Conservation (phyloP, 805 yeast genomes). For the Wickerhamiella shivajii region DNA sequence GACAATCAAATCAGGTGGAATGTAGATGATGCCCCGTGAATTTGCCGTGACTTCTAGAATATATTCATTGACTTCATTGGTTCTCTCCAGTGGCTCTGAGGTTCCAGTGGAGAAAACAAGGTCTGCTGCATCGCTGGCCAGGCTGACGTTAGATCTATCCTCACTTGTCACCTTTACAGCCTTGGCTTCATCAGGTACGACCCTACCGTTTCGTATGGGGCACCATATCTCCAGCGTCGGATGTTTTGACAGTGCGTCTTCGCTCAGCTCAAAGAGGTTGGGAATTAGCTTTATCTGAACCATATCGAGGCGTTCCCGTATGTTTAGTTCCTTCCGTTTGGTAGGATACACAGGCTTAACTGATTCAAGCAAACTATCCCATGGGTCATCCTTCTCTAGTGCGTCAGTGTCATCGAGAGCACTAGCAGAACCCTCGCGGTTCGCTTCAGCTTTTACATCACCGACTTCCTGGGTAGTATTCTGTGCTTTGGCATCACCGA, state of each 20-base stretch:
- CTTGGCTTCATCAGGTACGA: slow-evolving; percentile 27
- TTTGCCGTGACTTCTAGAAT: slow-evolving; percentile 18
- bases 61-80: slow-evolving; percentile 29
- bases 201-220: slow-evolving; percentile 26
- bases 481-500: too few relatives aligned
- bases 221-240: slow-evolving; percentile 48
- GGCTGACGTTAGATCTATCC: slow-evolving; percentile 28
- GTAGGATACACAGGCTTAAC: slow-evolving; percentile 7
- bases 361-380: not conserved
- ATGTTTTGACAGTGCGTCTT: slow-evolving; percentile 22
- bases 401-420: too few relatives aligned
- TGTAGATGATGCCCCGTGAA: slow-evolving; percentile 20
- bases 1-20: slow-evolving; percentile 30
- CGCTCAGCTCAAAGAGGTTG: slow-evolving; percentile 24
- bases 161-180: slow-evolving; percentile 35
- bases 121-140: slow-evolving; percentile 32
- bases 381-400: too few relatives aligned
- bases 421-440: too few relatives aligned
- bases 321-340: slow-evolving; percentile 9
- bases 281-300: slow-evolving; percentile 36
- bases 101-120: slow-evolving; percentile 29
- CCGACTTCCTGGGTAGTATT: too few relatives aligned
- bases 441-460: too few relatives aligned
- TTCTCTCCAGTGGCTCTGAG: not conserved
- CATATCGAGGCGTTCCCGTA: slow-evolving; percentile 19